phyloP scores from a whole-genome alignment of 805 yeast genomes.

The Metschnikowia kofuensis region DNA sequence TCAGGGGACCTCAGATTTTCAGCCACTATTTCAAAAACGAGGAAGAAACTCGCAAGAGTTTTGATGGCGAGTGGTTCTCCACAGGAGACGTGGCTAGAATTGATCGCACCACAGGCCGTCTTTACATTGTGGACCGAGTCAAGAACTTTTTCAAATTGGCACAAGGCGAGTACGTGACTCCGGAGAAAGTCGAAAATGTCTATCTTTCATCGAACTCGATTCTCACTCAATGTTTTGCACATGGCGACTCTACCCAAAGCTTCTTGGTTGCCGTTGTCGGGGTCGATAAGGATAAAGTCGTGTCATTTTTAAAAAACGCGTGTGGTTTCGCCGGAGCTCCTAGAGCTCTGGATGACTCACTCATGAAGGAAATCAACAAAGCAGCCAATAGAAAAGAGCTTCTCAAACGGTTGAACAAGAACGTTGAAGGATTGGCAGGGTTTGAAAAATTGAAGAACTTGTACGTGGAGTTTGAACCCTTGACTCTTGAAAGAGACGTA shows the following conservation, averaged over 20 bases:
- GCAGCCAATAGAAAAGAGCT: constrained; percentile 15
- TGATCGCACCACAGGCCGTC: constrained; percentile 41
- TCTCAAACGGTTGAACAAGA: constrained; percentile 10
- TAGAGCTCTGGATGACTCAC: constrained; percentile 15
- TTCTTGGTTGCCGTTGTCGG: constrained; percentile 20
- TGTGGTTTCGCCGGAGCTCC: constrained; percentile 10
- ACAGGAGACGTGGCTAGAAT: constrained; percentile 49
- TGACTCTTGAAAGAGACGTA: constrained; percentile 24
- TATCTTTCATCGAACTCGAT: constrained; percentile 35
- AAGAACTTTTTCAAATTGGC: constrained; percentile 70
- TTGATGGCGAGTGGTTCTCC: constrained; percentile 52
- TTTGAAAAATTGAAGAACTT: constrained; percentile 26
- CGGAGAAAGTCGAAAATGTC: constrained; percentile 68
- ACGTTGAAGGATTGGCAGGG: constrained; percentile 18
- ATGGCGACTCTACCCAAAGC: constrained; percentile 17
- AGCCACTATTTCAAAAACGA: constrained; percentile 52
- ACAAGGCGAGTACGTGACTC: constrained; percentile 61
- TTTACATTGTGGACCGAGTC: constrained; percentile 62
- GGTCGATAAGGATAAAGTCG: constrained; percentile 19
- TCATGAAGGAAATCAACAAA: constrained; percentile 18
- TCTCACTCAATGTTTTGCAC: constrained; percentile 17
- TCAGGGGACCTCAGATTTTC: constrained; percentile 66
- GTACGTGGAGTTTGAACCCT: constrained; percentile 27
- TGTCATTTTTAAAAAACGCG: constrained; percentile 15
- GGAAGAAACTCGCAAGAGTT: constrained; percentile 50